Conservation (phyloP, 2,329 filamentous ascomycete species). For the Ascochyta rabiei region DNA sequence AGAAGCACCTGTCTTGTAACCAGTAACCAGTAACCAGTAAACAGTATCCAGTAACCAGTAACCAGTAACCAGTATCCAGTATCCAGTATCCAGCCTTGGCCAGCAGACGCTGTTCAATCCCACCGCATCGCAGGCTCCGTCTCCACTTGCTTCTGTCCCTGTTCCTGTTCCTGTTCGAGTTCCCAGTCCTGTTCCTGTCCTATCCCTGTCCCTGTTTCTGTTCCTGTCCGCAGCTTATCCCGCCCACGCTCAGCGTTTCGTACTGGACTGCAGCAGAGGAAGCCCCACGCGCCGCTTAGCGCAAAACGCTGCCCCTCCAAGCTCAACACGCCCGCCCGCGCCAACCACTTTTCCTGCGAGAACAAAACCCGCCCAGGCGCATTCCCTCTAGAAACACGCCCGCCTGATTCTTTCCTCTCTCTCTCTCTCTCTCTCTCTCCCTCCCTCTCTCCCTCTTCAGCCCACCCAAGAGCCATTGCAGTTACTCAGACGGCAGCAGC, state of each 20-base stretch:
- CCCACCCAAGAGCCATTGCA: slow-evolving; percentile 20
- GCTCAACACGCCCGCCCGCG: slow-evolving; percentile 26
- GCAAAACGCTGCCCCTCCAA: slow-evolving; percentile 29
- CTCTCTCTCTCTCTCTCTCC: background rate
- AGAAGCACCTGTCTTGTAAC: too few species aligned
- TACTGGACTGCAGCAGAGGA: slow-evolving; percentile 5
- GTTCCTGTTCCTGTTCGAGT: too few species aligned
- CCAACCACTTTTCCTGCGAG: slow-evolving; percentile 28
- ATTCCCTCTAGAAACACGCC: slow-evolving; percentile 17
- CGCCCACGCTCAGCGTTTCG: slow-evolving; percentile 9
- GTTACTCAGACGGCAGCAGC: slow-evolving; percentile 16
- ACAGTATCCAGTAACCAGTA: slow-evolving; percentile 3
- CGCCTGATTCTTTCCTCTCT: slow-evolving; percentile 9
- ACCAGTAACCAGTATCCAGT: slow-evolving; percentile 6
- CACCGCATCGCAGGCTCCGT: slow-evolving; percentile 9
- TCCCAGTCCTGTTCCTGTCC: background rate
- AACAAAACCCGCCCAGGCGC: slow-evolving; percentile 32
- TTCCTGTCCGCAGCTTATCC: background rate
- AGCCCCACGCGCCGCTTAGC: slow-evolving; percentile 35
- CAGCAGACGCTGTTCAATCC: slow-evolving; percentile 5
- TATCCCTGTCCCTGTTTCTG: too few species aligned
- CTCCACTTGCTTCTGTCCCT: slow-evolving; percentile 1
- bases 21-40: too few species aligned
- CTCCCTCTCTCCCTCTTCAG: slow-evolving; percentile 1
- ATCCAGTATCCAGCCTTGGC: slow-evolving; percentile 4